Evolutionary conservation across 208 protist species (phyloP).

Genomic region (Trypanosoma conorhini): DNA sequence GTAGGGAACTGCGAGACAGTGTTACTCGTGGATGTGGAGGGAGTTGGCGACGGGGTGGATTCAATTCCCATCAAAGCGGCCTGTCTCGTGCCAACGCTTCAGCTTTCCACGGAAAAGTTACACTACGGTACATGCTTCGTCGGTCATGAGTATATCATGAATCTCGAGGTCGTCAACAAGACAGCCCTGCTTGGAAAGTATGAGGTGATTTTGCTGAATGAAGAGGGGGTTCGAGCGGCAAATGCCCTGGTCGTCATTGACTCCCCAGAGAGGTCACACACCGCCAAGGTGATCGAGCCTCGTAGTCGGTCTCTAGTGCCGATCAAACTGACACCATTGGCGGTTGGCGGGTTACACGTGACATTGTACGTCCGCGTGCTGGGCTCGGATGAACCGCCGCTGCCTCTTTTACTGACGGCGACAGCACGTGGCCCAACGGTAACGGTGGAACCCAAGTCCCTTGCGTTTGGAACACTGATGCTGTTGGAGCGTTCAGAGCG

Average conservation of each 20-base stretch:
- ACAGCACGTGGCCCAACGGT: conserved; percentile 76
- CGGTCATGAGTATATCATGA: conserved; percentile 81
- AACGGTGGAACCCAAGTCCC: conserved; percentile 39
- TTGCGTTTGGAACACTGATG: conserved; percentile 75
- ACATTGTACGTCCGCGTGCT: conserved; percentile 80
- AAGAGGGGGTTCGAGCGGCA: conserved; percentile 28
- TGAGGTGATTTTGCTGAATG: conserved; percentile 75
- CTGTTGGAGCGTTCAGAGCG: conserved; percentile 53
- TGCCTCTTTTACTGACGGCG: conserved; percentile 62
- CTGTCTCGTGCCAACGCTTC: conserved; percentile 88
- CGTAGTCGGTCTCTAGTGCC: conserved; percentile 59
- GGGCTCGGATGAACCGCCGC: conserved; percentile 48
- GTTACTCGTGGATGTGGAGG: conserved; percentile 93
- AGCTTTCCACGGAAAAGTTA: conserved; percentile 55
- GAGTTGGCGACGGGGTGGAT: conserved; percentile 89
- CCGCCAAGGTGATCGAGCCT: conserved; percentile 39
- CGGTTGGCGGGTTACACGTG: conserved; percentile 78
- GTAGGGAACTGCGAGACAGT: conserved; percentile 77
- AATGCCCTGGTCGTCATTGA: conserved; percentile 42
- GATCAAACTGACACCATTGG: conserved; percentile 74
- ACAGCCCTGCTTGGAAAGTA: conserved; percentile 93
- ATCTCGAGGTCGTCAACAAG: conserved; percentile 91
- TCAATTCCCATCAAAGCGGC: conserved; percentile 82
- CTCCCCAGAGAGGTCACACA: conserved; percentile 27
- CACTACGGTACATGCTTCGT: conserved; percentile 93